Evolutionary conservation across 345 rosid species (phyloP).

Genomic region (Psidium friedrichsthalianum): DNA sequence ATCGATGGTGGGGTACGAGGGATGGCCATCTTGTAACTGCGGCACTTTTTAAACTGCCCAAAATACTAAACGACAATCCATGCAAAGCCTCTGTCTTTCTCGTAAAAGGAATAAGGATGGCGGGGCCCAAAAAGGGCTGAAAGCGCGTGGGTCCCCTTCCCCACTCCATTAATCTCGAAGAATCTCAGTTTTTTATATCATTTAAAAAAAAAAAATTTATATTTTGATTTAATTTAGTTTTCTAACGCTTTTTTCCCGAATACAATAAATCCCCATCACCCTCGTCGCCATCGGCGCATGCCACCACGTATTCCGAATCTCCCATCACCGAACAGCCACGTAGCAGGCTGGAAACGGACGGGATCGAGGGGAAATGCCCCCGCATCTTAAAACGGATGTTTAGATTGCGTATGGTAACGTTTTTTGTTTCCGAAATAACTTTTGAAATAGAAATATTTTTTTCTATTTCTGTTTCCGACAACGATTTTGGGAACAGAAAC

Average conservation of each 20-base stretch:
- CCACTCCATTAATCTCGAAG: not conserved
- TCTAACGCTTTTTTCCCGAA: not conserved
- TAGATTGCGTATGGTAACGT: no score
- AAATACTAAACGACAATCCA: not conserved
- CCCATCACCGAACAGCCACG: no score
- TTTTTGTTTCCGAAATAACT: no score
- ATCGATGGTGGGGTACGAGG: not conserved
- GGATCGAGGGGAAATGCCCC: no score
- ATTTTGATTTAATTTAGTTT: not conserved
- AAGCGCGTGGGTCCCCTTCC: not conserved
- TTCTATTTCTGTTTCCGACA: no score
- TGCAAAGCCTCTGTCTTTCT: not conserved
- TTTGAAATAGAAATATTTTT: no score
- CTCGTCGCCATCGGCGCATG: no score
- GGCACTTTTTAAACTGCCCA: not conserved
- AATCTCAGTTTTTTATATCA: not conserved
- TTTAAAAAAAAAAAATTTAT: no score
- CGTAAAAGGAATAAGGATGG: not conserved
- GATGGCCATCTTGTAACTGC: not conserved
- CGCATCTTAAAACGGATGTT: no score
- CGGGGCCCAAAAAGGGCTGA: not conserved
- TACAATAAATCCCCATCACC: not conserved
- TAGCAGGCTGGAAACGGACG: no score
- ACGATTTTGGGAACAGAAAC: no score
- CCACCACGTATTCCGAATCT: no score